Base-by-base conservation (phyloP, 2,329 filamentous ascomycete genomes). In the Monilinia fructigena region DNA sequence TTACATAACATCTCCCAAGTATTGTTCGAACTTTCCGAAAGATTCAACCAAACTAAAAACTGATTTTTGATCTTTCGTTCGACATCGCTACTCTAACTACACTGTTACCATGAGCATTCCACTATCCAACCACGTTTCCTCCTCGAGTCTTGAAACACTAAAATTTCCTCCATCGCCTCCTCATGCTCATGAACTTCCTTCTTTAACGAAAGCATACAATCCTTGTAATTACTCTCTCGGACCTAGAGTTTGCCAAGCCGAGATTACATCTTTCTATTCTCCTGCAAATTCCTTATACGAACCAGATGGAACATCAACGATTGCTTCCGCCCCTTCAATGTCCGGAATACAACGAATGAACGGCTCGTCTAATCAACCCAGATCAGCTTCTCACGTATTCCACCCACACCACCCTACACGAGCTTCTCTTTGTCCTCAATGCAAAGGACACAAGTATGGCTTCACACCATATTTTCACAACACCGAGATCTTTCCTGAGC, bases 401-500 rank as follows among this genome's bases (percentile, higher is more conserved):
- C 26, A 26, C 55, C 20, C 26, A 23, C 28, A 20, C 20, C 35
- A 35, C 12, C 26, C 26, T 42, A 28, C 35, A 14, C 26, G 28
- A 45, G 61, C 61, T 55, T 63, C 65, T 12, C 56, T 60, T 18
- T 74, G 72, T 42, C 61, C 65, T 11, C 56, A 67, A 38, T 74
- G 72, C 66, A 72, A 69, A 67, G 73, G 73, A 14, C 62, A 69
- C 20, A 70, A 69, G 20, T 73, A 72, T 63, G 66, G 68, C 58
- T 74, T 72, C 68, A 72, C 68, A 18, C 53, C 69, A 4, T 74
- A 74, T 56, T 74, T 74, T 64, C 73, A 74, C 62, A 74, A 74
- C 55, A 66, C 53, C 4, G 63, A 54, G 1, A 63, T 73, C 58
- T 73, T 73, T 65, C 20, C 63, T 18, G 53, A 66, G 16, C 71